Evolutionary conservation across 1,284 basidiomycete species (phyloP).

Genomic region (Exobasidium rhododendri): DNA sequence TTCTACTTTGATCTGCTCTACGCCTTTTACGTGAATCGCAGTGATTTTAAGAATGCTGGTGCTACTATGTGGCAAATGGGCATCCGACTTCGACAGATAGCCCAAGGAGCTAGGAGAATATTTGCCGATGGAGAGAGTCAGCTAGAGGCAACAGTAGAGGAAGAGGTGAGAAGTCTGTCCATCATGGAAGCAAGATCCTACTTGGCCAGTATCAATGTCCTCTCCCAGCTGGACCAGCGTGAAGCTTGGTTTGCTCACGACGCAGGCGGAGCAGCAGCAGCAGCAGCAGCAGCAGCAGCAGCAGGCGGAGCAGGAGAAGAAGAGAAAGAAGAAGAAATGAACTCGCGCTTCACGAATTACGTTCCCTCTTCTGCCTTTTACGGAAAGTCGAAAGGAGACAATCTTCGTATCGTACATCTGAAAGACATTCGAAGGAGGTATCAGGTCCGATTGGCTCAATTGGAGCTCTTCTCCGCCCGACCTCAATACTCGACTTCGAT

Average conservation of each 20-base stretch:
- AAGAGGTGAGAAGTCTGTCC: conserved; percentile 58
- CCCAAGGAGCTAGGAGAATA: background rate
- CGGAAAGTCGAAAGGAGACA: conserved; percentile 57
- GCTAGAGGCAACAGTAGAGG: background rate
- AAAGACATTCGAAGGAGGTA: conserved; percentile 68
- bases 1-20: conserved; percentile 92
- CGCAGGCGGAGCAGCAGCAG: background rate
- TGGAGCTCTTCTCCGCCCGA: conserved; percentile 69
- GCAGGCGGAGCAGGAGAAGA: conserved; percentile 15
- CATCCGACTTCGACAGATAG: conserved; percentile 65
- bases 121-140: background rate
- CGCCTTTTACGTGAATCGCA: conserved; percentile 63
- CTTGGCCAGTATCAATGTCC: conserved; percentile 81
- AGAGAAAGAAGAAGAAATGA: conserved; percentile 15
- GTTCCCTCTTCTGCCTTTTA: conserved; percentile 66
- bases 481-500: conserved; percentile 57
- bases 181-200: conserved; percentile 75
- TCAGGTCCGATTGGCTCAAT: conserved; percentile 71
- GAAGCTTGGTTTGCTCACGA: conserved; percentile 73
- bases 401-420: conserved; percentile 43
- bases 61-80: conserved; percentile 88
- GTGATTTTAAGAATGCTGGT: conserved; percentile 52
- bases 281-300: too few relatives aligned
- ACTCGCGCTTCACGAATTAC: conserved; percentile 64
- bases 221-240: conserved; percentile 75